Conservation (phyloP, 1,284 basidiomycete species). For the Albatrellus sp. region DNA sequence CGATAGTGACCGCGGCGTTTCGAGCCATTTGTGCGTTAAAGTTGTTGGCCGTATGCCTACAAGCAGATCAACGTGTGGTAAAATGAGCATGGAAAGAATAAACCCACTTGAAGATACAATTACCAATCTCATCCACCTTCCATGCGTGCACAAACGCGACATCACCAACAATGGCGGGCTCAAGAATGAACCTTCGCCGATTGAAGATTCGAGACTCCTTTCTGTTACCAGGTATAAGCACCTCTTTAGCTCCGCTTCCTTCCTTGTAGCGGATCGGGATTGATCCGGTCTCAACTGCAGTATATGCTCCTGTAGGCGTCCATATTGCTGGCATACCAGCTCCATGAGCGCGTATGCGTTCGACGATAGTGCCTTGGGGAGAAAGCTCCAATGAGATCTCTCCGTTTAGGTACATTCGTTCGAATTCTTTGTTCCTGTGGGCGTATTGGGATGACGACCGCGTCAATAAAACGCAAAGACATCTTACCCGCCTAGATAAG, state of each 20-base stretch:
- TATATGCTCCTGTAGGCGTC: slow-evolving; percentile 84
- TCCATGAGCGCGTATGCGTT: slow-evolving; percentile 83
- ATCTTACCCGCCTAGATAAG: slow-evolving; percentile 72
- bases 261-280: slow-evolving; percentile 69
- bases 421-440: slow-evolving; percentile 62
- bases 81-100: background rate
- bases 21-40: slow-evolving; percentile 82
- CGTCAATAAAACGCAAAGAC: slow-evolving; percentile 1
- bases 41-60: slow-evolving; percentile 78
- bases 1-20: slow-evolving; percentile 82
- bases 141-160: slow-evolving; percentile 86
- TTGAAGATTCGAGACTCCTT: slow-evolving; percentile 75
- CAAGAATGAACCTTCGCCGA: slow-evolving; percentile 77
- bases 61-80: background rate
- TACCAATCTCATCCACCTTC: slow-evolving; percentile 88
- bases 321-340: slow-evolving; percentile 92
- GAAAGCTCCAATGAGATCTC: slow-evolving; percentile 77
- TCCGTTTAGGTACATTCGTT: slow-evolving; percentile 69
- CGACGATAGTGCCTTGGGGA: slow-evolving; percentile 84
- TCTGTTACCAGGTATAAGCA: slow-evolving; percentile 59
- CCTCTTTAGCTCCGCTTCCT: slow-evolving; percentile 48
- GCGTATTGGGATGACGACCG: slow-evolving; percentile 4
- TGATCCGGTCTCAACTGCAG: slow-evolving; percentile 66
- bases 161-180: slow-evolving; percentile 78
- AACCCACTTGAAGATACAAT: slow-evolving; percentile 66